Evolutionary conservation across 2,329 filamentous ascomycete species (phyloP).

Genomic region (Nothophaeocryptopus gaeumannii): DNA sequence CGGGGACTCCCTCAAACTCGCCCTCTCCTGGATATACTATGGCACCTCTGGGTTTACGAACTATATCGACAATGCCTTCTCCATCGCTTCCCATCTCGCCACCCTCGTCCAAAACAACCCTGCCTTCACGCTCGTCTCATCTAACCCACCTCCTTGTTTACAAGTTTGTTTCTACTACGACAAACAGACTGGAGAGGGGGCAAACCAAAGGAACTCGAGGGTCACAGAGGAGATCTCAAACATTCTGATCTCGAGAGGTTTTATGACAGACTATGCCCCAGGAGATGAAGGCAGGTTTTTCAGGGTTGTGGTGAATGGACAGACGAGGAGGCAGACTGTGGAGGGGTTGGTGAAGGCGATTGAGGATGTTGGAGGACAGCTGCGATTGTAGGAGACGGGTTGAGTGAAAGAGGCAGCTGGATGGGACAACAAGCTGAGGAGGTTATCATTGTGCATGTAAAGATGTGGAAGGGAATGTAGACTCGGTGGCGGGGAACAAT

Average conservation of each 20-base stretch:
- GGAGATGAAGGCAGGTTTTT: conserved; percentile 65
- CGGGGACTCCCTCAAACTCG: conserved; percentile 82
- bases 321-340: conserved; percentile 58
- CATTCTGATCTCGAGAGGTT: conserved; percentile 57
- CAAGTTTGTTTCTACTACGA: conserved; percentile 94
- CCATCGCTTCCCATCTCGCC: conserved; percentile 67
- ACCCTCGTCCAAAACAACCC: conserved; percentile 52
- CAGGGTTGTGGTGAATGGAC: conserved; percentile 64
- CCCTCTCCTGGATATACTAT: conserved; percentile 86
- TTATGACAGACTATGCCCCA: conserved; percentile 68
- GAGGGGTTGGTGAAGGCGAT: conserved; percentile 62
- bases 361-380: conserved; percentile 42
- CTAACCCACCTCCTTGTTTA: conserved; percentile 77
- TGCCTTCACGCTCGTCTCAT: conserved; percentile 69
- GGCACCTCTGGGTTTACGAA: conserved; percentile 69
- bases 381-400: background rate
- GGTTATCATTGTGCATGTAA: no score
- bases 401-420: background rate
- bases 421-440: no score
- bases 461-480: no score
- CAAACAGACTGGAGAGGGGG: conserved; percentile 47
- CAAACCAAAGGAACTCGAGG: conserved; percentile 39
- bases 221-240: conserved; percentile 56
- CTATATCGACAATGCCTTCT: conserved; percentile 66
- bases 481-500: no score